Conservation (phyloP, 129 eudicot genomes). For the Arctium minus region DNA sequence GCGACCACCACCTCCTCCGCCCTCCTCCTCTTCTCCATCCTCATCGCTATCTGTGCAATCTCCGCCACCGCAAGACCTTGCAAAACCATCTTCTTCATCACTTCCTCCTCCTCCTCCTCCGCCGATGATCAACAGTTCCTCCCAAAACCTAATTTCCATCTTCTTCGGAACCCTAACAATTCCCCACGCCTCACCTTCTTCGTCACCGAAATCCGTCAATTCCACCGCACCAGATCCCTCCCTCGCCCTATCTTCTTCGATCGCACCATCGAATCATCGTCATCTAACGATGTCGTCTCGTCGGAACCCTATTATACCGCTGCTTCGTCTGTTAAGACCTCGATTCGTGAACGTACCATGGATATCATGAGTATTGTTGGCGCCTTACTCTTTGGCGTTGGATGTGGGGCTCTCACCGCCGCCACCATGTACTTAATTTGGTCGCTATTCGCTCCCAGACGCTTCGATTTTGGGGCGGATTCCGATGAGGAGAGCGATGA, state of each 20-base stretch:
- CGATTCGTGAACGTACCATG: constrained; percentile 55
- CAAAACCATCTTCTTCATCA: constrained; percentile 70
- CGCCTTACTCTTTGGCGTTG: constrained; percentile 78
- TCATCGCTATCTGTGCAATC: constrained; percentile 40
- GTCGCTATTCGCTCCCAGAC: constrained; percentile 49
- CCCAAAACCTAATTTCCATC: constrained; percentile 31
- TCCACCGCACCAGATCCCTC: constrained; percentile 24
- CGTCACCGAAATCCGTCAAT: constrained; percentile 30
- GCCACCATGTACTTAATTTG: constrained; percentile 74
- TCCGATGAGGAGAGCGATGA: constrained; percentile 45
- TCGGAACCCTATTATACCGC: constrained; percentile 14
- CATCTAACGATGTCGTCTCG: constrained; percentile 1
- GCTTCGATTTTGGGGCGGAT: constrained; percentile 37
- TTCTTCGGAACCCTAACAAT: constrained; percentile 24
- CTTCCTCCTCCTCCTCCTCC: constrained; percentile 52
- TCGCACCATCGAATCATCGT: constrained; percentile 20
- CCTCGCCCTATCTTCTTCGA: constrained; percentile 15
- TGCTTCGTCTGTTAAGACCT: constrained; percentile 40
- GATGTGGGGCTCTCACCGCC: constrained; percentile 77
- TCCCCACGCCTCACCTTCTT: constrained; percentile 39
- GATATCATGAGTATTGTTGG: constrained; percentile 77
- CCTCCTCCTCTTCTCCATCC: constrained; percentile 32
- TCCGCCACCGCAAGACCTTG: constrained; percentile 72
- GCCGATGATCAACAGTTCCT: constrained; percentile 24
- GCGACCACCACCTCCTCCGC: constrained; percentile 26